Evolutionary conservation across 1,139 yeast species (phyloP).

Genomic region (Arxiozyma telluris): DNA sequence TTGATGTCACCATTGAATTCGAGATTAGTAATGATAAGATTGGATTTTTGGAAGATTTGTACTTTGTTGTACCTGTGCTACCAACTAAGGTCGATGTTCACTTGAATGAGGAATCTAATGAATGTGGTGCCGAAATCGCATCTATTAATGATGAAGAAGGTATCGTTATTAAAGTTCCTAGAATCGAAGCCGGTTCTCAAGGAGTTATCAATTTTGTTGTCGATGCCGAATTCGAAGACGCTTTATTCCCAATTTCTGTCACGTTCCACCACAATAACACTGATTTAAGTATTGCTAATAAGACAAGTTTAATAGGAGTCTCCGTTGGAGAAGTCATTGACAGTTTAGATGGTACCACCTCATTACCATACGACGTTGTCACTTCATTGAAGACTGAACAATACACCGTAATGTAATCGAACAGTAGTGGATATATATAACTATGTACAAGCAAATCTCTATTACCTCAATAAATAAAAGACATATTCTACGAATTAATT

Average conservation of each 20-base stretch:
- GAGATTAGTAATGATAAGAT: conserved; percentile 49
- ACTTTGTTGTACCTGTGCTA: conserved; percentile 54
- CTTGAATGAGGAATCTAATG: conserved; percentile 43
- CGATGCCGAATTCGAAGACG: conserved; percentile 70
- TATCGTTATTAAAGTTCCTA: conserved; percentile 41
- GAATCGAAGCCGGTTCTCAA: conserved; percentile 33
- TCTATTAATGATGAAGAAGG: conserved; percentile 49
- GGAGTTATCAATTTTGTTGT: conserved; percentile 79
- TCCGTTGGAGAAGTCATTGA: conserved; percentile 37
- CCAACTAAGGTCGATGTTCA: conserved; percentile 44
- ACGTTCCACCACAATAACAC: conserved; percentile 16
- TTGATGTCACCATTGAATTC: conserved; percentile 80
- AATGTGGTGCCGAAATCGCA: conserved; percentile 37
- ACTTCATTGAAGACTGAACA: conserved; percentile 55
- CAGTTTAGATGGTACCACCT: conserved; percentile 35
- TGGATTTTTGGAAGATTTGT: conserved; percentile 44
- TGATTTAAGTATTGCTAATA: conserved; percentile 21
- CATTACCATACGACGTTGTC: conserved; percentile 63
- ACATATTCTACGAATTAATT: not conserved
- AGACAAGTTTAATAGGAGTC: conserved; percentile 37
- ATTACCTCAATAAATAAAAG: not conserved
- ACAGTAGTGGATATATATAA: not conserved
- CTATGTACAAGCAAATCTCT: not conserved
- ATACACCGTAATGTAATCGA: conserved; percentile 46
- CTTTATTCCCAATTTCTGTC: conserved; percentile 66